Evolutionary conservation across 2,329 filamentous ascomycete species (phyloP).

Genomic region (Fusarium equiseti): DNA sequence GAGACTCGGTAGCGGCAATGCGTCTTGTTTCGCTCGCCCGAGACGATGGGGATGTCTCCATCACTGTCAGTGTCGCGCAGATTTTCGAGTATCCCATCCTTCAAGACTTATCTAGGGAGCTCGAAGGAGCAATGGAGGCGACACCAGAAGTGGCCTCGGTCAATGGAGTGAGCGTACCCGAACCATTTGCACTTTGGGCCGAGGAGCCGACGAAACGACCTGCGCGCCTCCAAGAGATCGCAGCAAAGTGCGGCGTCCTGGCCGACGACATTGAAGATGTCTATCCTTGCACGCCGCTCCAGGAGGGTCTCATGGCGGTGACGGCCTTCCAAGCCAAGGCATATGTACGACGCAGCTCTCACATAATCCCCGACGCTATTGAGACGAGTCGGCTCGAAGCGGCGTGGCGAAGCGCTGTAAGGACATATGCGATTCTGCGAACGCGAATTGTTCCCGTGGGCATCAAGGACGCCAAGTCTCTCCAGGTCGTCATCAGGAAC

Average conservation of each 20-base stretch:
- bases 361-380: constrained; percentile 9
- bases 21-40: constrained; percentile 15
- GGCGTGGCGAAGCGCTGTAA: constrained; percentile 15
- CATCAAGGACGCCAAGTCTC: constrained; percentile 15
- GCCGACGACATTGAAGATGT: constrained; percentile 6
- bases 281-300: constrained; percentile 13
- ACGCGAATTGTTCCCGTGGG: constrained; percentile 13
- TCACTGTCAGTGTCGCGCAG: constrained; percentile 12
- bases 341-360: constrained; percentile 13
- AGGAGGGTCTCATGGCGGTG: constrained; percentile 15
- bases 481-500: constrained; percentile 13
- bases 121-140: constrained; percentile 14
- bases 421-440: constrained; percentile 13
- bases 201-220: constrained; percentile 9
- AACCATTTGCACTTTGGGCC: constrained; percentile 10
- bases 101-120: constrained; percentile 10
- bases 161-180: constrained; percentile 10
- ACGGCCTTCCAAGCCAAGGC: constrained; percentile 15
- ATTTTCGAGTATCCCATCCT: constrained; percentile 16
- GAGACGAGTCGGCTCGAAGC: constrained; percentile 9
- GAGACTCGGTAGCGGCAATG: constrained; percentile 13
- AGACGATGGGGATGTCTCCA: constrained; percentile 12
- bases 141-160: constrained; percentile 4
- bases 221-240: constrained; percentile 9
- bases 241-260: constrained; percentile 9